phyloP scores from a whole-genome alignment of 768 basidiomycete genomes.

The Thelephora ganbajun region DNA sequence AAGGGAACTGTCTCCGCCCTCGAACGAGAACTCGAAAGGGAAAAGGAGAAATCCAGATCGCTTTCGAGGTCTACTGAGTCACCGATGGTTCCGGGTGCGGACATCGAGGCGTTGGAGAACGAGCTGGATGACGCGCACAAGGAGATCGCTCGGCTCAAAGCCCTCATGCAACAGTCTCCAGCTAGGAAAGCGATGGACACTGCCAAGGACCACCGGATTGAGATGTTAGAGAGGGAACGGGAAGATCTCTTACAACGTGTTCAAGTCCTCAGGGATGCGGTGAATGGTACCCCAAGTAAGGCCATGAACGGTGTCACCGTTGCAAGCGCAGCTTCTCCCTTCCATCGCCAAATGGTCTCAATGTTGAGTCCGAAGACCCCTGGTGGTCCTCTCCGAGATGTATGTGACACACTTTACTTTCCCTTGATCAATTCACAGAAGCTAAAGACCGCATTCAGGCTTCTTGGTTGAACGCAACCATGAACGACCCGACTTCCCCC shows the following conservation, averaged over 20 bases:
- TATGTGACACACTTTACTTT: conserved; percentile 20
- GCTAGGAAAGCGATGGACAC: conserved; percentile 66
- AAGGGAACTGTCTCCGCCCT: conserved; percentile 34
- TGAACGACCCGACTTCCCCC: conserved; percentile 43
- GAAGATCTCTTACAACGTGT: conserved; percentile 57
- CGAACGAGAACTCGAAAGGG: conserved; percentile 35
- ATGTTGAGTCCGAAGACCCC: conserved; percentile 63
- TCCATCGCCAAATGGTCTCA: conserved; percentile 62
- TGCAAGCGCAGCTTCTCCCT: conserved; percentile 54
- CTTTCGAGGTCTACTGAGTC: conserved; percentile 12
- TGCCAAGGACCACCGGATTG: conserved; percentile 63
- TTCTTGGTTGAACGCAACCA: conserved; percentile 58
- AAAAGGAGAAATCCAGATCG: conserved; percentile 14
- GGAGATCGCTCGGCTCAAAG: conserved; percentile 60
- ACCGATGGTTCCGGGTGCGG: conserved; percentile 24
- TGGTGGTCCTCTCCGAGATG: conserved; percentile 65
- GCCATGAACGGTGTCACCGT: conserved; percentile 18
- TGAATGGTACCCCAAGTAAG: conserved; percentile 45
- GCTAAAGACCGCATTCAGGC: conserved; percentile 31
- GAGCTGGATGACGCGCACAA: conserved; percentile 68
- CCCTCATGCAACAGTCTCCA: conserved; percentile 55
- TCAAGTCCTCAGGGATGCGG: conserved; percentile 33
- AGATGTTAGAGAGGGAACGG: conserved; percentile 62
- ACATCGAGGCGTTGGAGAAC: conserved; percentile 52
- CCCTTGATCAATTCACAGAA: conserved; percentile 3